phyloP scores from a whole-genome alignment of 257 asterid species.

The Solanum virginianum region DNA sequence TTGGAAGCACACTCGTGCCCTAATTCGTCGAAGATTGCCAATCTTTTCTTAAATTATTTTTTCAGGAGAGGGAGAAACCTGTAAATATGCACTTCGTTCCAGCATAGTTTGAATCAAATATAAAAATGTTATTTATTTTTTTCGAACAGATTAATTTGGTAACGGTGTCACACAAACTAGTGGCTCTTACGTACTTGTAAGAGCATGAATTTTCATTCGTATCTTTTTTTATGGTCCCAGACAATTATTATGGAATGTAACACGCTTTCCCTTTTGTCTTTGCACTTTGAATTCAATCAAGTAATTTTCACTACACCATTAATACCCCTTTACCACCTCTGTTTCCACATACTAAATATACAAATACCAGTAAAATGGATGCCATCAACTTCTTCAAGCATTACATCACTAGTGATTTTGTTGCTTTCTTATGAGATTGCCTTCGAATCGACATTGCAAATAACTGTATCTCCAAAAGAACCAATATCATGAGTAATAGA shows the following conservation, averaged over 20 bases:
- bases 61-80: neutral
- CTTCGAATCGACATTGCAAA: neutral
- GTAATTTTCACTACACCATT: neutral
- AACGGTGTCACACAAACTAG: neutral
- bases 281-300: neutral
- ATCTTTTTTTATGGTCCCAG: neutral
- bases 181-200: neutral
- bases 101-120: neutral
- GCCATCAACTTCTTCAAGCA: neutral
- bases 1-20: conserved; percentile 60
- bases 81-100: conserved; percentile 23
- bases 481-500: neutral
- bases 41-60: neutral
- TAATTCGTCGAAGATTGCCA: conserved; percentile 34
- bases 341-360: neutral
- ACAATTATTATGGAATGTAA: neutral
- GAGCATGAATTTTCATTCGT: neutral
- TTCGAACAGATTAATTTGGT: too few species aligned
- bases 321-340: neutral
- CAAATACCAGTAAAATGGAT: neutral
- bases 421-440: neutral
- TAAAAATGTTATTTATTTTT: neutral
- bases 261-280: neutral
- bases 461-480: neutral
- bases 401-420: neutral